Evolutionary conservation across 345 rosid genomes (phyloP).

Genomic region (Conringia planisiliqua): DNA sequence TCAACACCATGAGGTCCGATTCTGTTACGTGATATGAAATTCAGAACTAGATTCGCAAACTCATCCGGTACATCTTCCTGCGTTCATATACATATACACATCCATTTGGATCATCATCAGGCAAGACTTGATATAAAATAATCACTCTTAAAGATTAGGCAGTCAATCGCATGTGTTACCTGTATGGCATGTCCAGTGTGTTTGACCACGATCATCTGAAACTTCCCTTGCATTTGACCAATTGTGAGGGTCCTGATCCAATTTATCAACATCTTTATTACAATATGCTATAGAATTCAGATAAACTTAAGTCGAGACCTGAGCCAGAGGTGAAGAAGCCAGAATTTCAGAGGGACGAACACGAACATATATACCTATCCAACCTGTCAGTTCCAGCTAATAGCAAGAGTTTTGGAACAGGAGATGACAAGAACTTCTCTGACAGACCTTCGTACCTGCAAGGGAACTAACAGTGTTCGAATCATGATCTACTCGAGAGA

Average conservation of each 20-base stretch:
- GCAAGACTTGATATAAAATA: too few relatives aligned
- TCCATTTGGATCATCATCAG: too few relatives aligned
- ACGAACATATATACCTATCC: constrained; percentile 55
- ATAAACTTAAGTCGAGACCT: neutral
- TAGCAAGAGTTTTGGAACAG: constrained; percentile 82
- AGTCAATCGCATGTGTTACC: constrained; percentile 36
- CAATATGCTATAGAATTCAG: neutral
- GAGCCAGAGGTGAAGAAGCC: too few relatives aligned
- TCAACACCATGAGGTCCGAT: constrained; percentile 82
- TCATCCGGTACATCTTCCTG: constrained; percentile 98
- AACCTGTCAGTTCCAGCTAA: constrained; percentile 88
- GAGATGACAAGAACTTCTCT: constrained; percentile 76
- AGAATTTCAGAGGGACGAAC: neutral
- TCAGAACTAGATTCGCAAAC: constrained; percentile 57
- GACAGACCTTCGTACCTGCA: constrained; percentile 96
- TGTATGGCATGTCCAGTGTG: constrained; percentile 98
- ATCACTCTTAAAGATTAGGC: neutral
- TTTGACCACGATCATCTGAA: constrained; percentile 92
- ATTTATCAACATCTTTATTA: neutral
- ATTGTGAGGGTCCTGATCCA: constrained; percentile 74
- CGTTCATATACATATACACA: constrained; percentile 1
- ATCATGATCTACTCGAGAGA: neutral
- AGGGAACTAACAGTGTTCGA: constrained; percentile 12
- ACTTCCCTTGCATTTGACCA: constrained; percentile 99
- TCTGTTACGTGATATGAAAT: constrained; percentile 73